Conservation (phyloP, 805 yeast species). For the Candida nanaspora region DNA sequence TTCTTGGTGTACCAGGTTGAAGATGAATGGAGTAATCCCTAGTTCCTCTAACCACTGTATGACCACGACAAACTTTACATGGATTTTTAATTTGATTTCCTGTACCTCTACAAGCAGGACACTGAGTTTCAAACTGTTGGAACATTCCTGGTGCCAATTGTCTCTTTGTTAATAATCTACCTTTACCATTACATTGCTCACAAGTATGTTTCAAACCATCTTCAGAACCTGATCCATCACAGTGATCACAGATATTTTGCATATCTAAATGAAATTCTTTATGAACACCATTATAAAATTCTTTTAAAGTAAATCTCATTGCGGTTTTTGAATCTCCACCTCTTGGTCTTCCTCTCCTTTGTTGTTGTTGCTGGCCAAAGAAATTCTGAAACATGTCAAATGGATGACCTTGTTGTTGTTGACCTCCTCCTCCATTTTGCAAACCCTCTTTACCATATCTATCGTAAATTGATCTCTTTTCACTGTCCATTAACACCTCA, state of each 20-base stretch:
- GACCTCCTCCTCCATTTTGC: constrained; percentile 50
- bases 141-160: constrained; percentile 89
- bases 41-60: constrained; percentile 47
- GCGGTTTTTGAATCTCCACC: constrained; percentile 59
- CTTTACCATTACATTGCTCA: constrained; percentile 66
- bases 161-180: constrained; percentile 54
- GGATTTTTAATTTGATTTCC: constrained; percentile 60
- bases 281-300: constrained; percentile 64
- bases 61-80: constrained; percentile 69
- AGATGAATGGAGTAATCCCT: constrained; percentile 57
- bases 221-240: constrained; percentile 80
- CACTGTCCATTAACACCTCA: constrained; percentile 69
- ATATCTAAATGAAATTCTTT: constrained; percentile 55
- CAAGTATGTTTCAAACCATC: constrained; percentile 71
- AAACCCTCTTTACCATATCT: constrained; percentile 71
- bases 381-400: constrained; percentile 58
- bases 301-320: constrained; percentile 50
- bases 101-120: constrained; percentile 74
- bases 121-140: constrained; percentile 72
- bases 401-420: constrained; percentile 18
- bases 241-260: constrained; percentile 68
- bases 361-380: constrained; percentile 33
- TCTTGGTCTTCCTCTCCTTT: constrained; percentile 36
- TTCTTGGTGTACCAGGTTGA: constrained; percentile 64
- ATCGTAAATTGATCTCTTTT: constrained; percentile 65